Evolutionary conservation across 140 eudicot species (phyloP).

Genomic region (Anethum foeniculum): DNA sequence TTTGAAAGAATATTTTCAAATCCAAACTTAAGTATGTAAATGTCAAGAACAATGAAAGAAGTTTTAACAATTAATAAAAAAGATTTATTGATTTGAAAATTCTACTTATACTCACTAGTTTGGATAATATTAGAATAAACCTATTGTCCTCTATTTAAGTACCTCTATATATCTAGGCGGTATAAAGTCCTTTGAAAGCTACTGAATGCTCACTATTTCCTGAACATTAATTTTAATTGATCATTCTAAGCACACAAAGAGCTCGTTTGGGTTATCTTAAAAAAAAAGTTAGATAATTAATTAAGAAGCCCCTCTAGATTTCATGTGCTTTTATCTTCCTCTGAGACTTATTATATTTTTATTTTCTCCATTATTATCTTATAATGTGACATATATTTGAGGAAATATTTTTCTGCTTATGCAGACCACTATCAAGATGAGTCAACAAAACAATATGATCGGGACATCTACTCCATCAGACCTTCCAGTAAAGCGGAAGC

Average conservation of each 20-base stretch:
- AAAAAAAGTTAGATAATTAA: not conserved
- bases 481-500: slow-evolving; percentile 60
- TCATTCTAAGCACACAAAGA: not conserved
- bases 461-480: slow-evolving; percentile 24
- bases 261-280: too few relatives aligned
- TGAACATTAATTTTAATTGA: not conserved
- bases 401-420: not conserved
- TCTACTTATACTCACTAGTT: not conserved
- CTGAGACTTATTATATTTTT: not conserved
- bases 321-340: not conserved
- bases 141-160: not conserved
- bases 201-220: not conserved
- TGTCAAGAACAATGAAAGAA: not conserved
- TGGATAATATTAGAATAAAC: not conserved
- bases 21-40: not conserved
- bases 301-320: not conserved
- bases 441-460: slow-evolving; percentile 30
- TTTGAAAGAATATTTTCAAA: not conserved
- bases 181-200: not conserved
- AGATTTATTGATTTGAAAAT: too few relatives aligned
- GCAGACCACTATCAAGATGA: slow-evolving; percentile 25
- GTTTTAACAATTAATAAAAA: not conserved
- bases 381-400: not conserved
- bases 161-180: not conserved
- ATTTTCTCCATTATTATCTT: not conserved